phyloP scores from a whole-genome alignment of 305 asterid genomes.

The Fraxinus paxiana region DNA sequence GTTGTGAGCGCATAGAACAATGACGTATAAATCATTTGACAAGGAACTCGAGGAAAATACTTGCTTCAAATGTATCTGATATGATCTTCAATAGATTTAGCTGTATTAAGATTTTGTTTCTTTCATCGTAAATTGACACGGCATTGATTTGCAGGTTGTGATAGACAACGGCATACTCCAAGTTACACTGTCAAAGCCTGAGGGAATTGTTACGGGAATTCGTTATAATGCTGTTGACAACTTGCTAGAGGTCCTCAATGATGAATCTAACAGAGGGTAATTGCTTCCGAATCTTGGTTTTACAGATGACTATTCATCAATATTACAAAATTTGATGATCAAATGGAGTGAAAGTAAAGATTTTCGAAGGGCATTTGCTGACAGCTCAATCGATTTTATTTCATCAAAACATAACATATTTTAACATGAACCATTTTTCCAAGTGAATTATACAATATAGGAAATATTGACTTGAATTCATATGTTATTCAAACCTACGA shows the following conservation, averaged over 20 bases:
- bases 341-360: neutral
- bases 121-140: neutral
- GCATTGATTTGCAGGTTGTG: slow-evolving; percentile 54
- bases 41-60: neutral
- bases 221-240: slow-evolving; percentile 68
- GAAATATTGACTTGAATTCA: neutral
- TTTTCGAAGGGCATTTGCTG: neutral
- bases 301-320: neutral
- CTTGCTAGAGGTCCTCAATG: slow-evolving; percentile 71
- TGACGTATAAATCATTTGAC: neutral
- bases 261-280: slow-evolving; percentile 83
- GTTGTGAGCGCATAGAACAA: neutral
- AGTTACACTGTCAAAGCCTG: slow-evolving; percentile 78
- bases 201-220: slow-evolving; percentile 77
- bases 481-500: too few relatives aligned
- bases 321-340: neutral
- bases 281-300: neutral
- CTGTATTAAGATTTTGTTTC: neutral
- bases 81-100: neutral
- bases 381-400: neutral
- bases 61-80: neutral
- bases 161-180: slow-evolving; percentile 80
- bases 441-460: neutral
- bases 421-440: neutral
- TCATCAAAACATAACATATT: neutral